These are phyloP conservation scores for Candida chauliodis DNA, from an alignment of 805 yeast genomes.

Conservation along the genomic window DNA sequence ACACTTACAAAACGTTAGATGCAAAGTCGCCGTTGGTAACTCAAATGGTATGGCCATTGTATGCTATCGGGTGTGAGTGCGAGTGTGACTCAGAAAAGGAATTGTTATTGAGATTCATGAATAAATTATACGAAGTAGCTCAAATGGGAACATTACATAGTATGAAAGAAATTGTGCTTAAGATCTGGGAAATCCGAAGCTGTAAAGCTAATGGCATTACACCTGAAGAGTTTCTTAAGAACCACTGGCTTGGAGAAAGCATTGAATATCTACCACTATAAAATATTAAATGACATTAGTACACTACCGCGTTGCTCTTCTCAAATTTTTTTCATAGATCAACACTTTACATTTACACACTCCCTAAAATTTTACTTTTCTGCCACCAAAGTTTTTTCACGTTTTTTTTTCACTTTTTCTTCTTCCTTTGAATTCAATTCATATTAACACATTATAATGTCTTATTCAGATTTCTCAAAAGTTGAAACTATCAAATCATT, in stretches of 20 bases:
- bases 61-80: constrained; percentile 47
- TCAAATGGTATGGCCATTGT: constrained; percentile 64
- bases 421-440: constrained; percentile 7
- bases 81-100: constrained; percentile 27
- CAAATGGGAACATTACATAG: constrained; percentile 54
- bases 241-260: constrained; percentile 47
- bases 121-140: constrained; percentile 42
- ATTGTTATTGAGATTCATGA: constrained; percentile 30
- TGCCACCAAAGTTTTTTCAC: not conserved
- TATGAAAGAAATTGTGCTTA: constrained; percentile 38
- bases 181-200: constrained; percentile 39
- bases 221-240: constrained; percentile 41
- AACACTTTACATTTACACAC: not conserved
- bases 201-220: constrained; percentile 23
- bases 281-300: not conserved
- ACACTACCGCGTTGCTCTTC: constrained; percentile 1
- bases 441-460: constrained; percentile 41
- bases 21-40: constrained; percentile 47
- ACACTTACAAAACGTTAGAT: constrained; percentile 44
- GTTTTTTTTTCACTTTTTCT: constrained; percentile 4
- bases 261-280: constrained; percentile 47
- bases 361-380: constrained; percentile 1
- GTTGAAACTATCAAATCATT: constrained; percentile 60
- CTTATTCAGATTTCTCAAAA: constrained; percentile 79
- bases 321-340: constrained; percentile 1